A percentile compares a stretch with the other conserved stretches of the same genome.
Conservation (phyloP, 2,329 filamentous ascomycete genomes). For the Rugonectria rugulosa region DNA sequence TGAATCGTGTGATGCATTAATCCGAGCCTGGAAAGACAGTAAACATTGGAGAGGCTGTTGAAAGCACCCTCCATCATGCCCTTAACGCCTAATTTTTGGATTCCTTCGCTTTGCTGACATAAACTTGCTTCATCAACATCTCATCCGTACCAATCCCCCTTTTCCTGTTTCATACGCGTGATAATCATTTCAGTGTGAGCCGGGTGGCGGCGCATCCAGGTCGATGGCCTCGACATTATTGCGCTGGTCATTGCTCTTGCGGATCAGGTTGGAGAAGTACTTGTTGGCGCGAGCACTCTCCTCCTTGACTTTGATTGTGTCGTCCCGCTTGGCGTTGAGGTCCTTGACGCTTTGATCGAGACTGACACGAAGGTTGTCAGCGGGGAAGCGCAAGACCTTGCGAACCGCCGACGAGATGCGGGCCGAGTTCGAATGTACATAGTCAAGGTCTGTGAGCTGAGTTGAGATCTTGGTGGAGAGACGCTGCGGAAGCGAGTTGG, state of each 20-base stretch:
- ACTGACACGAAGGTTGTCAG: conserved; percentile 83
- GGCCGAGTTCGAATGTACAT: conserved; percentile 85
- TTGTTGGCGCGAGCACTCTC: conserved; percentile 89
- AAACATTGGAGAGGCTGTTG: conserved; percentile 12
- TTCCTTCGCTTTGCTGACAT: conserved; percentile 7
- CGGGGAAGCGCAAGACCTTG: conserved; percentile 86
- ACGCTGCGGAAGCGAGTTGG: conserved; percentile 84
- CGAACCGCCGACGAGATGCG: conserved; percentile 88
- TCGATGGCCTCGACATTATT: conserved; percentile 60
- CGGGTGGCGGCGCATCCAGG: conserved; percentile 60
- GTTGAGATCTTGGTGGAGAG: conserved; percentile 84
- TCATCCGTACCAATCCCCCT: not conserved
- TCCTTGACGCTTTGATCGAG: conserved; percentile 88
- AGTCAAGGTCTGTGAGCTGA: conserved; percentile 84
- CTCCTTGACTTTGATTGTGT: conserved; percentile 79
- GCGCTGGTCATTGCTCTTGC: conserved; percentile 65
- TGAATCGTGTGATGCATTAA: conserved; percentile 17
- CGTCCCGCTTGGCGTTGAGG: conserved; percentile 77
- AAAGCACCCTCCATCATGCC: conserved; percentile 9
- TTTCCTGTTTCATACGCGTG: conserved; percentile 20
- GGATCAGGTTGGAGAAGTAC: conserved; percentile 88
- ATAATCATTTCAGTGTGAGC: conserved; percentile 36
- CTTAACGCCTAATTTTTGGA: conserved; percentile 25
- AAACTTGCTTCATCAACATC: conserved; percentile 11
- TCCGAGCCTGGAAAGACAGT: conserved; percentile 10